phyloP scores from a whole-genome alignment of 2,329 filamentous ascomycete species.

The Lasiodiplodia citricola region DNA sequence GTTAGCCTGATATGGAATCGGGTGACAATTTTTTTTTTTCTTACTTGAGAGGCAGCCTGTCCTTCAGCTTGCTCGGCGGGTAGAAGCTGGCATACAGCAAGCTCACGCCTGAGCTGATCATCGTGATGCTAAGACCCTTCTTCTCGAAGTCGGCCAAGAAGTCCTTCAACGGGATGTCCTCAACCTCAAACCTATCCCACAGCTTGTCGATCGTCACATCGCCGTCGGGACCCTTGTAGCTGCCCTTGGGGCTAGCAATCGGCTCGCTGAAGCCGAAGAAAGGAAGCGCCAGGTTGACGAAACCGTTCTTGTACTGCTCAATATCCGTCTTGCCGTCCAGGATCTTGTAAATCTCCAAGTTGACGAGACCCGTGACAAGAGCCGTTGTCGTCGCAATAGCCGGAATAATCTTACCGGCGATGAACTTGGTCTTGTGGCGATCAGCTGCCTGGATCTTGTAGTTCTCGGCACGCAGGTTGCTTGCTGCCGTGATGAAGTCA shows the following conservation, averaged over 20 bases:
- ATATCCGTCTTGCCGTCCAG: constrained; percentile 95
- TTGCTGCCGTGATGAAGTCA: constrained; percentile 97
- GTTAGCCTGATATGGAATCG: not conserved
- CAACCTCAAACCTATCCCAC: constrained; percentile 95
- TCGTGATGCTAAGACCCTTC: constrained; percentile 81
- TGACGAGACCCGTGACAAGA: constrained; percentile 89
- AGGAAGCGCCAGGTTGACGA: constrained; percentile 92
- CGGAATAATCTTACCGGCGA: constrained; percentile 98
- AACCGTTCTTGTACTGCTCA: constrained; percentile 99
- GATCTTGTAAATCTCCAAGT: constrained; percentile 94
- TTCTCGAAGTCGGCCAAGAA: constrained; percentile 82
- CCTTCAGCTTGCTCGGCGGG: constrained; percentile 79
- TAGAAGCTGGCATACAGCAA: constrained; percentile 95
- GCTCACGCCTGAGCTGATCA: constrained; percentile 97
- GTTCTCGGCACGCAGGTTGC: constrained; percentile 95
- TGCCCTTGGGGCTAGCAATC: constrained; percentile 90
- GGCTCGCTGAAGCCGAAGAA: constrained; percentile 99
- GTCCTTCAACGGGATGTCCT: constrained; percentile 82
- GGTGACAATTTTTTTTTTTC: constrained; percentile 37
- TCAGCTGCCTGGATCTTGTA: constrained; percentile 96
- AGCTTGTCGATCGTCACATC: constrained; percentile 89
- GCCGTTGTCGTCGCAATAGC: constrained; percentile 98
- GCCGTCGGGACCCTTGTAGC: constrained; percentile 78
- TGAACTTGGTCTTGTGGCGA: constrained; percentile 98
- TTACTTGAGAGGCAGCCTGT: constrained; percentile 74